Conservation (phyloP, 164 flowering plant species). For the Platanus orientalis region DNA sequence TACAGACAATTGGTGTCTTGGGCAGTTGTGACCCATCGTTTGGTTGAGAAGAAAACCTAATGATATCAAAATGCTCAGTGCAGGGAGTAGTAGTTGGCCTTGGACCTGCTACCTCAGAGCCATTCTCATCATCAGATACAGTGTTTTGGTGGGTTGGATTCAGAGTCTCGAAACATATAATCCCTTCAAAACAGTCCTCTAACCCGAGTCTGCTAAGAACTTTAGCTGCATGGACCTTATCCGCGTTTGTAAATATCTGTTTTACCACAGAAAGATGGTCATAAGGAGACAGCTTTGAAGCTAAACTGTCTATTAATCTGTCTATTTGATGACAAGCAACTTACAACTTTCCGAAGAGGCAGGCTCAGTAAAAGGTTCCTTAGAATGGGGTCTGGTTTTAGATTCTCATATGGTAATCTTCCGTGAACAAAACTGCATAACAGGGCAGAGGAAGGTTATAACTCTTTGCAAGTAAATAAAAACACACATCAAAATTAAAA, state of each 20-base stretch:
- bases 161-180: slow-evolving; percentile 82
- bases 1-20: slow-evolving; percentile 71
- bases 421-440: no score
- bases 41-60: slow-evolving; percentile 24
- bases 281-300: not conserved
- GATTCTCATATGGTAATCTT: slow-evolving; percentile 64
- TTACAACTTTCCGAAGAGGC: slow-evolving; percentile 76
- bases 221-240: slow-evolving; percentile 64
- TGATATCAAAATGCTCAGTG: slow-evolving; percentile 30
- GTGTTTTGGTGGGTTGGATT: slow-evolving; percentile 32
- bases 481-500: not conserved
- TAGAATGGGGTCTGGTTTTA: slow-evolving; percentile 72
- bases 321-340: slow-evolving; percentile 20
- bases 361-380: slow-evolving; percentile 58
- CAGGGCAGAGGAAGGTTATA: not conserved
- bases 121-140: slow-evolving; percentile 17
- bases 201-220: slow-evolving; percentile 68
- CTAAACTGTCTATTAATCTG: not conserved
- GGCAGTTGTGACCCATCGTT: slow-evolving; percentile 36
- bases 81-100: slow-evolving; percentile 14
- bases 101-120: slow-evolving; percentile 6
- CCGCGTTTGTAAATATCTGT: slow-evolving; percentile 80
- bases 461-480: not conserved
- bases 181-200: slow-evolving; percentile 82
- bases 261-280: slow-evolving; percentile 10